Evolutionary conservation across 805 yeast genomes (phyloP).

Genomic region (Metschnikowia colocasiae): DNA sequence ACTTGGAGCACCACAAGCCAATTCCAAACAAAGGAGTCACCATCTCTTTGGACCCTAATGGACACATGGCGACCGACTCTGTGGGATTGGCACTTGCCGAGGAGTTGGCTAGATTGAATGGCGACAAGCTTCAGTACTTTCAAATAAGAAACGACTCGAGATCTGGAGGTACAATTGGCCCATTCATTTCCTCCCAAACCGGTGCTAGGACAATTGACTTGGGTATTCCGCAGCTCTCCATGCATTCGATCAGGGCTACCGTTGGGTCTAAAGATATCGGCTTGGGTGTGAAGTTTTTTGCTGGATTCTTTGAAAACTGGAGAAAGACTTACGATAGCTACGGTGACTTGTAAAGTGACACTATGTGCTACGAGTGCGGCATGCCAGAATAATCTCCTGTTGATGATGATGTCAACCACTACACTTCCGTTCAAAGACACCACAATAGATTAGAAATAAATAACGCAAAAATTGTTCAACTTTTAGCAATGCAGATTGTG

Average conservation of each 20-base stretch:
- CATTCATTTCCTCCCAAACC: conserved; percentile 55
- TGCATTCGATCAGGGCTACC: conserved; percentile 85
- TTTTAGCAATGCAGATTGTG: background rate
- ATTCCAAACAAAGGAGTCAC: conserved; percentile 74
- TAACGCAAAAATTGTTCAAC: too few species aligned
- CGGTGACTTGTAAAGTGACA: conserved; percentile 39
- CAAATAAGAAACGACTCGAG: conserved; percentile 82
- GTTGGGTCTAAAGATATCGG: conserved; percentile 77
- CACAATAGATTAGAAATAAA: too few species aligned
- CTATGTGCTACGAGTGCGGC: background rate
- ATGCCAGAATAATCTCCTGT: background rate
- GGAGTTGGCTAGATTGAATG: conserved; percentile 62
- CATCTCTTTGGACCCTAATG: conserved; percentile 71
- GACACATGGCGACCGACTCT: conserved; percentile 79
- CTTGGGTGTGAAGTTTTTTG: conserved; percentile 67
- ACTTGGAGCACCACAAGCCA: conserved; percentile 76
- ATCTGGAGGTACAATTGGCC: conserved; percentile 90
- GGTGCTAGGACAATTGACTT: conserved; percentile 76
- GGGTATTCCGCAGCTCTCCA: conserved; percentile 79
- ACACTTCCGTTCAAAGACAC: background rate
- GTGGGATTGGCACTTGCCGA: conserved; percentile 68
- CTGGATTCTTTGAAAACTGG: conserved; percentile 68
- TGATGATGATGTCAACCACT: background rate
- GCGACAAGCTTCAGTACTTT: conserved; percentile 70
- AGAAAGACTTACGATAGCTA: conserved; percentile 51